Evolutionary conservation across 2,329 filamentous ascomycete genomes (phyloP), one percentile per base, ranked within the genome.

Genomic region (Acrocalymma vagum): DNA sequence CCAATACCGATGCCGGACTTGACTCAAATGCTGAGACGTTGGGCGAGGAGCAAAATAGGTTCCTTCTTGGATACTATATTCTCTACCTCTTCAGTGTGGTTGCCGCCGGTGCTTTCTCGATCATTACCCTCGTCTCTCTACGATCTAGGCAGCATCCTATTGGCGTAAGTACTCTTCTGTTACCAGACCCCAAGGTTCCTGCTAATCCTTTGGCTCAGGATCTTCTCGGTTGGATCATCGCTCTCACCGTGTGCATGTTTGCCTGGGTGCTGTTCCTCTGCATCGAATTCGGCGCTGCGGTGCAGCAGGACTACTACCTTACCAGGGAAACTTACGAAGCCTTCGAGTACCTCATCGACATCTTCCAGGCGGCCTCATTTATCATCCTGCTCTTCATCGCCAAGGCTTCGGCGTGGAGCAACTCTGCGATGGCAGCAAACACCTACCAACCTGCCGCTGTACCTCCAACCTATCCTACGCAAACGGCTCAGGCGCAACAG

Each of bases 51-150:
- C 4, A 22, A 15, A 20, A 32, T 3, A 26, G 32, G 21, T 35
- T 60, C 5, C 16, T 8, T 4, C 8, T 57, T 1, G 55, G 58
- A 9, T 49, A 46, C 18, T 46, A 28, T 6, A 42, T 45, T 2
- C 25, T 65, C 3, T 65, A 52, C 24, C 8, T 63, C 1, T 3
- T 63, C 10, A 49, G 47, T 31, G 48, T 61, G 2, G 4, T 62
- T 3, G 45, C 34, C 1, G 49, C 40, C 1, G 48, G 43, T 9
- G 49, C 24, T 6, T 22, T 63, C 8, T 37, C 53, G 7, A 22
- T 53, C 1, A 33, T 44, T 9, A 51, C 48, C 4, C 25, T 62
- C 18, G 24, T 51, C 6, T 41, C 46, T 5, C 32, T 63, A 38
- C 46, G 58, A 23, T 48, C 53, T 9, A 41, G 39, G 10, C 31